A percentile compares a stretch with the other conserved stretches of the same genome.
Evolutionary conservation across 2,329 filamentous ascomycete genomes (phyloP).

Genomic region (Macrophomina tecta): DNA sequence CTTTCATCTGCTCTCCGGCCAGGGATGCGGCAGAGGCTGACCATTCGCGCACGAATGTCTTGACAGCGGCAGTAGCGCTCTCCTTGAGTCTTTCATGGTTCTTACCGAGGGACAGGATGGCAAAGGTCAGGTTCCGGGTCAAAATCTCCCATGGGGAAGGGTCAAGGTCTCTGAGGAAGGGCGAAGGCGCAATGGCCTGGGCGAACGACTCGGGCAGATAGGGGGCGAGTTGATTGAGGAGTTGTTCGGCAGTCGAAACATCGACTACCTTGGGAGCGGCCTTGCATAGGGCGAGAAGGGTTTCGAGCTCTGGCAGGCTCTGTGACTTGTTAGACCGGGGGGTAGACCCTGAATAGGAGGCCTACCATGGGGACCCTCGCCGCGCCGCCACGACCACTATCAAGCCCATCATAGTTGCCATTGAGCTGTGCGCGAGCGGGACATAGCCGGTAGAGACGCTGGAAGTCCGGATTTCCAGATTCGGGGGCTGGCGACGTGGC

Average conservation of each 20-base stretch:
- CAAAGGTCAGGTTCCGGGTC: slow-evolving; percentile 77
- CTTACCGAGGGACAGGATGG: slow-evolving; percentile 79
- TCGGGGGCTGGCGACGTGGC: slow-evolving; percentile 43
- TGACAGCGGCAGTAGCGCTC: slow-evolving; percentile 69
- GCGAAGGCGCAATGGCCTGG: slow-evolving; percentile 79
- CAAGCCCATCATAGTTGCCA: slow-evolving; percentile 27
- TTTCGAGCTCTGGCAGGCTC: slow-evolving; percentile 90
- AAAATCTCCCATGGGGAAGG: slow-evolving; percentile 89
- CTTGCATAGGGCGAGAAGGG: slow-evolving; percentile 88
- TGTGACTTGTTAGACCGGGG: slow-evolving; percentile 45
- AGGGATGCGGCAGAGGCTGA: slow-evolving; percentile 64
- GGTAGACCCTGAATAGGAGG: slow-evolving; percentile 11
- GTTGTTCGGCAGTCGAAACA: slow-evolving; percentile 73
- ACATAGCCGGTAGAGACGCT: slow-evolving; percentile 50
- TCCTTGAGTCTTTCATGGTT: slow-evolving; percentile 73
- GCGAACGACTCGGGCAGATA: slow-evolving; percentile 86
- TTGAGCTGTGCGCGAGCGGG: slow-evolving; percentile 29
- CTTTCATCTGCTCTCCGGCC: slow-evolving; percentile 55
- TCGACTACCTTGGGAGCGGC: slow-evolving; percentile 78
- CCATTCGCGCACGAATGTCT: slow-evolving; percentile 76
- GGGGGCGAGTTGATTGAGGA: slow-evolving; percentile 78
- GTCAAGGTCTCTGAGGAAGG: slow-evolving; percentile 80
- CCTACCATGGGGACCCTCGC: slow-evolving; percentile 47
- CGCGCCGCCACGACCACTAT: slow-evolving; percentile 31
- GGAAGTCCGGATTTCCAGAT: slow-evolving; percentile 45